Evolutionary conservation across 2,329 filamentous ascomycete species (phyloP).

Genomic region (Diaporthe batatas): DNA sequence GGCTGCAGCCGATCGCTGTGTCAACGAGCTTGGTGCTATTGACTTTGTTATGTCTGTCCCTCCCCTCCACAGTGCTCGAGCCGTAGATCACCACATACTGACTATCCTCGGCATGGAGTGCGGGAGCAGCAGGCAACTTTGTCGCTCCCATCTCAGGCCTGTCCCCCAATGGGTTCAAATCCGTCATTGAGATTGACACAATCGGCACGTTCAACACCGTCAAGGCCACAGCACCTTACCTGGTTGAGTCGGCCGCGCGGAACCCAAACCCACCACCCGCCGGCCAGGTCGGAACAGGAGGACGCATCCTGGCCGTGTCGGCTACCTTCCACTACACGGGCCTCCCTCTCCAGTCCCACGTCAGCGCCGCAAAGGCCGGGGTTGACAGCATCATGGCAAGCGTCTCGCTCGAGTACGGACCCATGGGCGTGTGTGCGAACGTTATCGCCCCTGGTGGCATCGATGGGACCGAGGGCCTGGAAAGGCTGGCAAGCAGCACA

Average conservation of each 20-base stretch:
- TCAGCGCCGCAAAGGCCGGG: constrained; percentile 90
- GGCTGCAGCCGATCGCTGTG: constrained; percentile 82
- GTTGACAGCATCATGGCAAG: constrained; percentile 87
- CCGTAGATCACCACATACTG: background rate
- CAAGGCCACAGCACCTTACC: constrained; percentile 88
- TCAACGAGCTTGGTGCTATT: constrained; percentile 85
- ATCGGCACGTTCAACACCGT: constrained; percentile 94
- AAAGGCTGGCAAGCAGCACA: constrained; percentile 64
- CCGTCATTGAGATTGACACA: constrained; percentile 96
- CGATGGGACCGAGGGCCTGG: constrained; percentile 84
- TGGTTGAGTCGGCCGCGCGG: constrained; percentile 79
- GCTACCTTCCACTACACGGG: constrained; percentile 94
- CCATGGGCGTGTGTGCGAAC: constrained; percentile 87
- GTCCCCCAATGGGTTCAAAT: constrained; percentile 90
- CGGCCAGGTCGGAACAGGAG: constrained; percentile 72
- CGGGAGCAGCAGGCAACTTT: constrained; percentile 96
- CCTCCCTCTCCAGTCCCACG: constrained; percentile 87
- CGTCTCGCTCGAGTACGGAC: constrained; percentile 90
- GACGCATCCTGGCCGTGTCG: constrained; percentile 89
- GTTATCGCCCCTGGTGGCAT: constrained; percentile 92
- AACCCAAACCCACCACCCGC: constrained; percentile 71
- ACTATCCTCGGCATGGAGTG: constrained; percentile 62
- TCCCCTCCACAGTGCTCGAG: too few relatives aligned
- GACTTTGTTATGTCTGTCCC: constrained; percentile 89
- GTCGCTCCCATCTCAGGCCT: constrained; percentile 86